A percentile compares a stretch with the other conserved stretches of the same genome.
Conservation (phyloP, 148 eudicot genomes). For the Pouteria glomerata region DNA sequence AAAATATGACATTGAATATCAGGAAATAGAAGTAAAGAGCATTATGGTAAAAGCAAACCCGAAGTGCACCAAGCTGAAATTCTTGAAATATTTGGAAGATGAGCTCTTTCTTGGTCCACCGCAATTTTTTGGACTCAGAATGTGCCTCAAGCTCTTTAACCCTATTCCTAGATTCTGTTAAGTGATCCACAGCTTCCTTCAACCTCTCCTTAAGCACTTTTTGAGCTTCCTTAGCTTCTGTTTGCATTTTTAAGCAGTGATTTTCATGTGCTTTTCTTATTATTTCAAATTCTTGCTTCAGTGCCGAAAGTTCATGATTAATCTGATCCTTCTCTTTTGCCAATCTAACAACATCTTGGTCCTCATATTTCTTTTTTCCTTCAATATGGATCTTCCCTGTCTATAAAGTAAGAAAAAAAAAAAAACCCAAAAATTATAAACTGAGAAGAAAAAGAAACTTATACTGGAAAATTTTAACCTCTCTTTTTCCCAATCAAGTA, state of each 20-base stretch:
- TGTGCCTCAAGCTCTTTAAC: conserved; percentile 53
- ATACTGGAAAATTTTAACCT: too few species aligned
- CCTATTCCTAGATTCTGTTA: conserved; percentile 42
- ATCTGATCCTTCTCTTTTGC: conserved; percentile 44
- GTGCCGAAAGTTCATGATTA: conserved; percentile 30
- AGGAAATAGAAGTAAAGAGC: conserved; percentile 4
- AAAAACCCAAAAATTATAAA: conserved; percentile 5
- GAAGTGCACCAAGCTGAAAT: conserved; percentile 58
- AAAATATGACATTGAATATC: conserved; percentile 7
- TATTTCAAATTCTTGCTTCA: conserved; percentile 51
- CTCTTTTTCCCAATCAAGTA: too few species aligned
- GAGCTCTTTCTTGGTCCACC: conserved; percentile 60
- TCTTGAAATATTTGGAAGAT: conserved; percentile 49
- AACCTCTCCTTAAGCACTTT: conserved; percentile 49
- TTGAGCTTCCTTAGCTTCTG: conserved; percentile 35
- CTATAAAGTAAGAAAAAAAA: conserved; percentile 20
- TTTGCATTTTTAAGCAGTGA: conserved; percentile 35
- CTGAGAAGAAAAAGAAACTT: background rate
- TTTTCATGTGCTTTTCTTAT: conserved; percentile 52
- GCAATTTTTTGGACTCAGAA: conserved; percentile 37
- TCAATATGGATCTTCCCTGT: conserved; percentile 30
- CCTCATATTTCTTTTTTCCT: conserved; percentile 40
- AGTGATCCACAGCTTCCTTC: conserved; percentile 37
- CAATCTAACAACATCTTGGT: conserved; percentile 37
- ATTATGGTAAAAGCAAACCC: conserved; percentile 32